Base-by-base conservation (phyloP, 345 rosid genomes). In the Euphorbia lathyris region DNA sequence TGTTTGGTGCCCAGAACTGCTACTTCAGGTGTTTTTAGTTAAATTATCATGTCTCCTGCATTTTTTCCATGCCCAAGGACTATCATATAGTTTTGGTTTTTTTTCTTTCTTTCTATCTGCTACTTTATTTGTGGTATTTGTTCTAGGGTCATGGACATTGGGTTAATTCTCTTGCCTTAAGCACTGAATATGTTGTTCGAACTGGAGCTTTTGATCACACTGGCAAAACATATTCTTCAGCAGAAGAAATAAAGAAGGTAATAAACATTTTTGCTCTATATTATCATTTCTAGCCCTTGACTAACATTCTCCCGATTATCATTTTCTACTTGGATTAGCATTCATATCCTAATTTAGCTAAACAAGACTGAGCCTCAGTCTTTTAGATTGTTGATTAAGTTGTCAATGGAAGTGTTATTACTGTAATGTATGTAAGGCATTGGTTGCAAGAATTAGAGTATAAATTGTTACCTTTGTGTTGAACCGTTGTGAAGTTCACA, bases 131-230 rank as follows among this genome's bases (percentile, higher is more conserved):
- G 63, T 51, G 66, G 12, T 67, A 9, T 48, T 67, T 69, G 63
- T 76, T 74, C 23, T 55, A 94, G 97, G 98, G 98, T 80, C 98
- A 93, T 81, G 98, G 93, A 9, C 97, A 90, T 83, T 92, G 98
- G 98, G 90, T 94, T 57, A 94, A 94, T 73, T 90, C 98, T 63
- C 97, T 94, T 79, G 97, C 97, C 43, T 76, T 90, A 76, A 94
- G 97, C 87, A 94, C 97, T 0, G 98, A 91, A 58, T 91, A 90
- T 71, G 95, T 90, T 78, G 97, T 94, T 61, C 89, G 96, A 4
- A 91, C 97, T 45, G 97, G 97, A 75, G 98, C 99, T 78, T 94
- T 83, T 82, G 97, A 94, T 80, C 96, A 91, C 81, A 90, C 91
- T 66, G 88, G 99, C 45, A 88, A 84, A 80, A 85, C 78, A 22